These are phyloP conservation scores for Penicillium taxi DNA, from an alignment of 495 filamentous ascomycete species.

Conservation along the genomic window DNA sequence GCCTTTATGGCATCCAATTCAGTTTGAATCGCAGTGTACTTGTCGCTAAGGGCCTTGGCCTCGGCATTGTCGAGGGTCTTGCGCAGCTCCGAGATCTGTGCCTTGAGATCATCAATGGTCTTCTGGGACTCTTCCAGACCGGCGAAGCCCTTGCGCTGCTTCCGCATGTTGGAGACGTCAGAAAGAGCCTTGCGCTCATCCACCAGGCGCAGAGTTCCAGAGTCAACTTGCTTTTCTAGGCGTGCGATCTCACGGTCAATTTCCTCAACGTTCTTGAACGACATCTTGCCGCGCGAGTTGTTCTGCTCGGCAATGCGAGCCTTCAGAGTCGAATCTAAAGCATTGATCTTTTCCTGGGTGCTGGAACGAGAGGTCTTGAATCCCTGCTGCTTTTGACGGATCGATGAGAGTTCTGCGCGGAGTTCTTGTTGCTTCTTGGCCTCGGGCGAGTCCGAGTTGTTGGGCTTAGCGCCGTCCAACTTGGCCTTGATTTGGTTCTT, in stretches of 20 bases:
- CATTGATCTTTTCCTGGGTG: constrained; percentile 79
- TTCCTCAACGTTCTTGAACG: constrained; percentile 81
- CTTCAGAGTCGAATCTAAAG: constrained; percentile 73
- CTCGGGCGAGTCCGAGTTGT: constrained; percentile 64
- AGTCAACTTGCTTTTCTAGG: constrained; percentile 76
- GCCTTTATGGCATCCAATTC: constrained; percentile 85
- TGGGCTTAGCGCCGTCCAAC: constrained; percentile 66
- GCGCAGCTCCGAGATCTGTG: constrained; percentile 74
- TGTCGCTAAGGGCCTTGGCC: constrained; percentile 74
- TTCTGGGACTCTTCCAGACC: constrained; percentile 75
- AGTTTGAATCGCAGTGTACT: constrained; percentile 69
- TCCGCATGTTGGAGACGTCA: constrained; percentile 73
- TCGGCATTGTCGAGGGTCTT: constrained; percentile 90
- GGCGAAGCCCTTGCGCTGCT: constrained; percentile 82
- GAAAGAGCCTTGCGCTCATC: constrained; percentile 91
- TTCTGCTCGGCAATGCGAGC: constrained; percentile 78
- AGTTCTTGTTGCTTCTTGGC: constrained; percentile 78
- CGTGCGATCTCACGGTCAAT: constrained; percentile 71
- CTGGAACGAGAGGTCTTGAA: constrained; percentile 70
- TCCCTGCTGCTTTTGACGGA: constrained; percentile 71
- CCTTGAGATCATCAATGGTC: constrained; percentile 74
- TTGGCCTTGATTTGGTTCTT: constrained; percentile 81
- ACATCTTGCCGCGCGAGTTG: constrained; percentile 61
- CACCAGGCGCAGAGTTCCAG: constrained; percentile 82
- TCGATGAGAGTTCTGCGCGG: constrained; percentile 56